Evolutionary conservation across 306 rosid species (phyloP), one percentile per base, ranked within the genome.

Genomic region (Begonia peltatifolia): DNA sequence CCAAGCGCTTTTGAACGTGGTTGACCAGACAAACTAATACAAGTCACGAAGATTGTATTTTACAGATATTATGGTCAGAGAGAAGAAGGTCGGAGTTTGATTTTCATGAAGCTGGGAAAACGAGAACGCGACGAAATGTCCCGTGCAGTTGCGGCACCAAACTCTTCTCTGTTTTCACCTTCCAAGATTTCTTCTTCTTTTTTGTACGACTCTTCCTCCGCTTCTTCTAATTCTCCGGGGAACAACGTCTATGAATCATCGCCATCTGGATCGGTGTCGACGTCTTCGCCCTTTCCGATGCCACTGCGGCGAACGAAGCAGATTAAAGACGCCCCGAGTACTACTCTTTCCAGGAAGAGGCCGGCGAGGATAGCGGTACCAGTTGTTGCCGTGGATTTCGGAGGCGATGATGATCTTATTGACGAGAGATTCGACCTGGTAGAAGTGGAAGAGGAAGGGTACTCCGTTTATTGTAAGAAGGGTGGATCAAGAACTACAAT

Each of bases 391-490:
- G 6, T 65, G 55, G 43, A 48, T 43, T 67, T 69, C 17, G 65
- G 16, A 10, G 63, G 57, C 38, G 38, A 30, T 41, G 76, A 67
- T 12, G 44, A 65, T 9, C 57, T 59, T 3, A 59, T 14, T 30
- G 42, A 15, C 4, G 56, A 65, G 56, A 65, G 60, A 44, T 53
- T 55, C 22, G 77, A 77, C 13, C 54, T 44, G 14, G 53, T 77
- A 54, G 83, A 77, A 64, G 79, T 61, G 23, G 83, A 73, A 46
- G 76, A 35, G 10, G 74, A 70, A 15, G 79, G 62, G 2, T 77
- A 70, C 22, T 74, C 83, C 16, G 74, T 77, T 42, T 73, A 60
- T 51, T 77, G 79, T 53, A 77, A 77, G 55, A 54, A 76, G 63
- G 83, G 83, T n/a, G 73, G 63, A 25, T 52, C 79, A 18, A 70